Evolutionary conservation across 371 early-diverging fungal genomes (phyloP).

Genomic region (Mucor racemosus): DNA sequence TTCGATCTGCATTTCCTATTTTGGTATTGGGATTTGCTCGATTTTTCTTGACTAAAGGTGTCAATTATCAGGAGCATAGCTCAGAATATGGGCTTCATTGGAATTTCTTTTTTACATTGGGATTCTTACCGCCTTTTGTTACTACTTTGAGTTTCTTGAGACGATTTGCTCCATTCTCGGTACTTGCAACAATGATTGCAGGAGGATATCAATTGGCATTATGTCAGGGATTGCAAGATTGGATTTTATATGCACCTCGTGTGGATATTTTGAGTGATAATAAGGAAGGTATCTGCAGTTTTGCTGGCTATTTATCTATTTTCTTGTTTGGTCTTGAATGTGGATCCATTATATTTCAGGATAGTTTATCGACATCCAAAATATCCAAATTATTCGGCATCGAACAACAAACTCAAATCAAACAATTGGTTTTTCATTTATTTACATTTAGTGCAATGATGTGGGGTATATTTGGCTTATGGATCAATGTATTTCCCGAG

Average conservation of each 20-base stretch:
- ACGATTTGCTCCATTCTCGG: slow-evolving; percentile 44
- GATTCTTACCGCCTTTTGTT: slow-evolving; percentile 80
- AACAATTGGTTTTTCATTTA: slow-evolving; percentile 22
- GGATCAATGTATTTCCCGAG: slow-evolving; percentile 23
- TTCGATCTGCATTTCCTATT: slow-evolving; percentile 64
- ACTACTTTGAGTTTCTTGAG: slow-evolving; percentile 55
- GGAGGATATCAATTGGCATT: slow-evolving; percentile 67
- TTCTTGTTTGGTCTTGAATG: slow-evolving; percentile 75
- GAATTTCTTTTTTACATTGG: slow-evolving; percentile 98
- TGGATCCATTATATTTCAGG: slow-evolving; percentile 48
- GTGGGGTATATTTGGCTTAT: slow-evolving; percentile 45
- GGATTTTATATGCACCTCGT: slow-evolving; percentile 81
- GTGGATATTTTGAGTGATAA: slow-evolving; percentile 82
- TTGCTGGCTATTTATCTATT: slow-evolving; percentile 82
- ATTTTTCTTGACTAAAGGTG: slow-evolving; percentile 72
- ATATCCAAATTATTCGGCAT: slow-evolving; percentile 9
- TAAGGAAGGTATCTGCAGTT: slow-evolving; percentile 90
- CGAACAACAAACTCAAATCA: not conserved
- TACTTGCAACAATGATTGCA: slow-evolving; percentile 53
- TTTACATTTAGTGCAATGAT: slow-evolving; percentile 11
- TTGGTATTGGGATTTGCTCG: slow-evolving; percentile 77
- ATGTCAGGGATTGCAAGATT: slow-evolving; percentile 67
- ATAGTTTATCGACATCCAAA: slow-evolving; percentile 3
- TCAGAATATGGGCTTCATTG: slow-evolving; percentile 98
- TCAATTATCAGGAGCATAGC: slow-evolving; percentile 92